Evolutionary conservation across 331 rosid species (phyloP).

Genomic region (Quercus tomentella): DNA sequence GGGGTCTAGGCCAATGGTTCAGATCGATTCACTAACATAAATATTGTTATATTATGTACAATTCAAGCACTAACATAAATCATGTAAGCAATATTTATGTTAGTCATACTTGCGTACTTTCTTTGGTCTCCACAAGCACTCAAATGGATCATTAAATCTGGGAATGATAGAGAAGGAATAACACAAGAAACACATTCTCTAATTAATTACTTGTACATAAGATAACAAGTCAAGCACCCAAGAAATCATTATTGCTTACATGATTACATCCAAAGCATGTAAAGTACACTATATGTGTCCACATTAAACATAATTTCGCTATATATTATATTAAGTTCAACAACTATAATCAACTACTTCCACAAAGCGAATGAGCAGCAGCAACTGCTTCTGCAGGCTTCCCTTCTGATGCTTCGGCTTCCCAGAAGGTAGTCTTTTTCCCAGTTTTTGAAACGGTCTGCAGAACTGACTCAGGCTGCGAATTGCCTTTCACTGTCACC

Average conservation of each 20-base stretch:
- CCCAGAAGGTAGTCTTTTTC: constrained; percentile 90
- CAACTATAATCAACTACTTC: constrained; percentile 13
- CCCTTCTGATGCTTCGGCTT: constrained; percentile 26
- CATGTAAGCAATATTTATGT: too few relatives aligned
- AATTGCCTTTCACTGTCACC: constrained; percentile 85
- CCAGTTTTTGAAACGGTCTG: constrained; percentile 87
- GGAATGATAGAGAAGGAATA: too few relatives aligned
- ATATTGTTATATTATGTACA: too few relatives aligned
- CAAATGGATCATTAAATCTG: too few relatives aligned
- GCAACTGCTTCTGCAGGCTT: constrained; percentile 23
- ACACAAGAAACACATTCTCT: too few relatives aligned
- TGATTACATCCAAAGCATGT: not conserved
- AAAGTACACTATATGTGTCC: constrained; percentile 19
- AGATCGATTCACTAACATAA: too few relatives aligned
- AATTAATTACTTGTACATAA: too few relatives aligned
- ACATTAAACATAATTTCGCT: not conserved
- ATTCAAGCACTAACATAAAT: too few relatives aligned
- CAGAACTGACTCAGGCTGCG: constrained; percentile 59
- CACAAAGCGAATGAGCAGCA: constrained; percentile 33
- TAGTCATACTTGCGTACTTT: too few relatives aligned
- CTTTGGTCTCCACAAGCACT: too few relatives aligned
- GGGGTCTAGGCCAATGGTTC: too few relatives aligned
- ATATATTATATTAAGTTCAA: not conserved
- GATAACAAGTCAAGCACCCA: not conserved
- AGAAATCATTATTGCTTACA: constrained; percentile 7